Percentiles rank a stretch among this genome's conserved stretches.
Conservation (phyloP, 2,329 filamentous ascomycete genomes). For the Falciphora oryzae region DNA sequence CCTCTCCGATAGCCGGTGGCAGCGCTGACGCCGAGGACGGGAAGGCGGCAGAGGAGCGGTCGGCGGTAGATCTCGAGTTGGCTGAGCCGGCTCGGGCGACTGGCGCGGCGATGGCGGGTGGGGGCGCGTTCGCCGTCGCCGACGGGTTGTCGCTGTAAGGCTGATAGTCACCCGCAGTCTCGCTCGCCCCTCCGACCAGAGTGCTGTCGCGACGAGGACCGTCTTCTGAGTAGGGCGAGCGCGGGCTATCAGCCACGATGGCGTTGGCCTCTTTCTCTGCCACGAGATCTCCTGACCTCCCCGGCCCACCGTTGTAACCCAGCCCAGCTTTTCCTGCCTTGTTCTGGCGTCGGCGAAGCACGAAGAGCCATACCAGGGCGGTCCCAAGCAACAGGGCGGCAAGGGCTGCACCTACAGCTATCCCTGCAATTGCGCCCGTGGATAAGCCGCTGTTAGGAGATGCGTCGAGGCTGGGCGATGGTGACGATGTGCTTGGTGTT, state of each 20-base stretch:
- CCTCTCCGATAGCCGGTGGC: slow-evolving; percentile 9
- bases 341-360: slow-evolving; percentile 33
- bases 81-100: neutral
- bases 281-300: slow-evolving; percentile 31
- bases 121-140: neutral
- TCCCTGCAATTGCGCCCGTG: slow-evolving; percentile 40
- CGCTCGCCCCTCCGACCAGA: slow-evolving; percentile 13
- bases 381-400: slow-evolving; percentile 34
- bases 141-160: slow-evolving; percentile 15
- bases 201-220: slow-evolving; percentile 19
- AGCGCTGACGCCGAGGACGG: slow-evolving; percentile 8
- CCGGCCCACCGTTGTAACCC: slow-evolving; percentile 10
- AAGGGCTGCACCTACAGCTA: slow-evolving; percentile 36
- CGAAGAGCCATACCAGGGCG: slow-evolving; percentile 35
- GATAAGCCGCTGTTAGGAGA: slow-evolving; percentile 23
- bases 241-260: slow-evolving; percentile 32
- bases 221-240: slow-evolving; percentile 39
- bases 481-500: too few relatives aligned
- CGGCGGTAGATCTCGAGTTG: neutral
- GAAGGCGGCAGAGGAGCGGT: neutral
- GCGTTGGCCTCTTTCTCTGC: slow-evolving; percentile 39
- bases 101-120: slow-evolving; percentile 4
- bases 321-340: slow-evolving; percentile 16
- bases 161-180: slow-evolving; percentile 10
- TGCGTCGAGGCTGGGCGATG: too few relatives aligned